Base-by-base conservation (phyloP, 495 filamentous ascomycete genomes). In the Penicillium pulvis region DNA sequence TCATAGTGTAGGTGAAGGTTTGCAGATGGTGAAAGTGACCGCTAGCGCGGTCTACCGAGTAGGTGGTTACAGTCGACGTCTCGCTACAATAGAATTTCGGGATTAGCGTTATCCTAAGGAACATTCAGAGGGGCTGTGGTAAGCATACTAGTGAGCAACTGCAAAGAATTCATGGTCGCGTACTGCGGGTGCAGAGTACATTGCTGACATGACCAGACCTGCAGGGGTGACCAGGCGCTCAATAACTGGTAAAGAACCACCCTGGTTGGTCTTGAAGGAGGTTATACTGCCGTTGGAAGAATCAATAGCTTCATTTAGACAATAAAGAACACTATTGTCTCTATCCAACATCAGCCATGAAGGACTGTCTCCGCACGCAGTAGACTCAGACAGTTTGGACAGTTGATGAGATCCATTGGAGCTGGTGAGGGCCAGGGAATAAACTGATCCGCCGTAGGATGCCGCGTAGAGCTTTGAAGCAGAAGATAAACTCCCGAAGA, bases 1-100 rank as follows among this genome's bases (percentile, higher is more conserved):
- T 72, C 71, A 56, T 76, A 88, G 5, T 63, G 74, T 23, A 23
- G 20, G 20, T 23, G 50, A 79, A 75, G 42, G 72, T 75, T 57
- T 83, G 74, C 35, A 81, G 28, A n/a, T 42, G 53, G 14, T 63
- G 43, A 64, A 63, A 44, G 59, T 33, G 31, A 19, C 60, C 56
- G 9, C 5, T 26, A 44, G 42, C 59, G 44, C 36, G 60, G 42
- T 61, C 55, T 12, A 58, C 44, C 10, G 56, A 49, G 45, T 64
- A 64, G 4, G 55, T 60, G 11, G 63, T 63, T 43, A 69, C 62
- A 46, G 66, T 24, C 42, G 60, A 61, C 48, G 61, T 52, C 50
- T 52, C 44, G 12, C 48, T 56, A 48, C 41, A 48, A 60, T 58
- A 55, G 5, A 51, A 41, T 35, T 35, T 33, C 31, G 8, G 6